These are phyloP conservation scores for Endogone sp. DNA, from an alignment of 192 early-diverging fungal genomes.

Conservation along the genomic window DNA sequence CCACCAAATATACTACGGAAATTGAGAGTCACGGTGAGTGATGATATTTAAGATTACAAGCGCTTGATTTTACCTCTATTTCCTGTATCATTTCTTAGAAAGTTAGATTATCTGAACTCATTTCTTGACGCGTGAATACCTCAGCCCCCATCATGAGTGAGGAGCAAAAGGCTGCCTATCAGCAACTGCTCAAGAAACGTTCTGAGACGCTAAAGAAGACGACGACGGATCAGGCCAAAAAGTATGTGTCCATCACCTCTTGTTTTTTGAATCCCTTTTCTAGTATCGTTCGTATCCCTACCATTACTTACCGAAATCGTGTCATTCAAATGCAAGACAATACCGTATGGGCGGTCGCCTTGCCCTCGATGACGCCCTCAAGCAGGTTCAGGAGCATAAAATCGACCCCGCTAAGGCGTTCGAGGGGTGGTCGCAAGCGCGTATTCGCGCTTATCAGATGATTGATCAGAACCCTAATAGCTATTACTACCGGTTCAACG, in stretches of 20 bases:
- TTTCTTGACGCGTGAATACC: background rate
- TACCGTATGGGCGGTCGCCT: slow-evolving; percentile 75
- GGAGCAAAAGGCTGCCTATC: slow-evolving; percentile 82
- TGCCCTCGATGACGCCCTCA: slow-evolving; percentile 85
- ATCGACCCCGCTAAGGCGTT: slow-evolving; percentile 82
- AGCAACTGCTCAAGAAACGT: slow-evolving; percentile 82
- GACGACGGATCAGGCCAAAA: slow-evolving; percentile 69
- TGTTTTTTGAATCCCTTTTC: background rate
- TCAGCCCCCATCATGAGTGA: slow-evolving; percentile 60
- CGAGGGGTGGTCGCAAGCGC: slow-evolving; percentile 95
- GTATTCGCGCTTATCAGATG: slow-evolving; percentile 87
- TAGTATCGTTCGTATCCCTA: too few relatives aligned
- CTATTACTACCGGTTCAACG: slow-evolving; percentile 98
- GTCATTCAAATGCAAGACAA: too few relatives aligned
- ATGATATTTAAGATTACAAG: background rate
- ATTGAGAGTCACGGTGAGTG: slow-evolving; percentile 34
- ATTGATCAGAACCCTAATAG: slow-evolving; percentile 96
- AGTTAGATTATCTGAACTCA: too few relatives aligned
- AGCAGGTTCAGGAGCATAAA: slow-evolving; percentile 77
- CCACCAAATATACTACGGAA: slow-evolving; percentile 55
- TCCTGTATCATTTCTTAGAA: too few relatives aligned
- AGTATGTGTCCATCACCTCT: slow-evolving; percentile 31
- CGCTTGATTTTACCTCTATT: slow-evolving; percentile 2
- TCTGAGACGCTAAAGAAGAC: slow-evolving; percentile 76
- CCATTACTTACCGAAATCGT: too few relatives aligned